A percentile compares a stretch with the other conserved stretches of the same genome.
These are phyloP conservation scores for Inosperma sp. DNA, from an alignment of 768 basidiomycete species.

Conservation along the genomic window DNA sequence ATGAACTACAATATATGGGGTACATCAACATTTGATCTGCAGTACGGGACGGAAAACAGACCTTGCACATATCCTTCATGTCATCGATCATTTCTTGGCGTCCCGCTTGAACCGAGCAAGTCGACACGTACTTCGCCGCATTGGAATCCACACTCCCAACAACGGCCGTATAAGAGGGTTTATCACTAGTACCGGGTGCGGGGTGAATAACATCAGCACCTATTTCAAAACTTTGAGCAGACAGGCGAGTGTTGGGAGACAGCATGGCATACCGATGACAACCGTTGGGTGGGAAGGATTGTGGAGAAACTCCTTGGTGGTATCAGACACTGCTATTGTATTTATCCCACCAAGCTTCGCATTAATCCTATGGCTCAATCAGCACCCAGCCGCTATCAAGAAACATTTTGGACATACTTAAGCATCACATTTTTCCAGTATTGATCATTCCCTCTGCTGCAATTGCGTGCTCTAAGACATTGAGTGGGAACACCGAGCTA, in stretches of 20 bases:
- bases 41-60: constrained; percentile 21
- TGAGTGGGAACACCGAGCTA: constrained; percentile 77
- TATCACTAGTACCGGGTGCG: constrained; percentile 63
- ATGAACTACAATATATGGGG: constrained; percentile 37
- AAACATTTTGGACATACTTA: constrained; percentile 46
- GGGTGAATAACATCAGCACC: constrained; percentile 81
- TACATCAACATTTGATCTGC: background rate
- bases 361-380: constrained; percentile 50
- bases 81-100: constrained; percentile 69
- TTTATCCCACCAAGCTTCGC: constrained; percentile 83
- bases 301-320: constrained; percentile 31
- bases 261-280: constrained; percentile 54
- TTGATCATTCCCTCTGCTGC: constrained; percentile 62
- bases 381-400: background rate
- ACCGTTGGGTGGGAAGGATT: constrained; percentile 70
- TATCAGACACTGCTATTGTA: constrained; percentile 36
- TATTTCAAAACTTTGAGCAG: constrained; percentile 21
- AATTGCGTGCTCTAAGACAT: constrained; percentile 61
- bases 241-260: background rate
- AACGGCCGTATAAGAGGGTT: constrained; percentile 73
- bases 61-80: constrained; percentile 58
- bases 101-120: constrained; percentile 52
- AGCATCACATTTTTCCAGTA: constrained; percentile 78
- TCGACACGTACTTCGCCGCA: constrained; percentile 58
- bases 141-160: constrained; percentile 73